A percentile compares a stretch with the other conserved stretches of the same genome.
Evolutionary conservation across 2,329 filamentous ascomycete genomes (phyloP).

Genomic region (Alternaria hordeiaustralica): DNA sequence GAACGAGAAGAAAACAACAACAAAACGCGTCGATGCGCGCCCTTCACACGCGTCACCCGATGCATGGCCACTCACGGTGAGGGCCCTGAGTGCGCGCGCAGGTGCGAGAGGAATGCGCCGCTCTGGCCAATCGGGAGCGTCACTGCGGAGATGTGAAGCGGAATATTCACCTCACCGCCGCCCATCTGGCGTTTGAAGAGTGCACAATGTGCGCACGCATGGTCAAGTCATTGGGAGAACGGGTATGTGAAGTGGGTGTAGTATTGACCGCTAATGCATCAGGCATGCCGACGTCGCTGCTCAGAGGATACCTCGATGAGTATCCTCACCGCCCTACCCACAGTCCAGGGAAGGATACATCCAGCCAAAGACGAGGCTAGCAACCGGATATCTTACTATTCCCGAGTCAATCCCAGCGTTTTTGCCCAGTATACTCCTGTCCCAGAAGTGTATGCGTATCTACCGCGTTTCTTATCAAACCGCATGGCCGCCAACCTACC

Average conservation of each 20-base stretch:
- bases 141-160: neutral
- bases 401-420: too few relatives aligned
- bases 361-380: too few relatives aligned
- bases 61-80: neutral
- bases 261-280: neutral
- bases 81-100: neutral
- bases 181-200: neutral
- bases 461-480: neutral
- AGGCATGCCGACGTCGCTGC: neutral
- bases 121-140: neutral
- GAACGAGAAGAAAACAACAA: constrained; percentile 2
- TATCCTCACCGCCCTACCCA: too few relatives aligned
- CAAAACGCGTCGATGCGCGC: neutral
- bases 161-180: constrained; percentile 1
- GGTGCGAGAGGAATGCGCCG: neutral
- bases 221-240: neutral
- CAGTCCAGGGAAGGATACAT: too few relatives aligned
- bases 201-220: neutral
- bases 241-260: neutral
- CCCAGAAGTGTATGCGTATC: neutral
- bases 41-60: neutral
- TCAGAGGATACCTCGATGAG: neutral
- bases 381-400: too few relatives aligned
- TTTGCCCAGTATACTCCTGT: neutral
- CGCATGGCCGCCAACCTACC: neutral